Evolutionary conservation across 2,329 filamentous ascomycete genomes (phyloP), one percentile per base, ranked within the genome.

Genomic region (Ilyonectria robusta): DNA sequence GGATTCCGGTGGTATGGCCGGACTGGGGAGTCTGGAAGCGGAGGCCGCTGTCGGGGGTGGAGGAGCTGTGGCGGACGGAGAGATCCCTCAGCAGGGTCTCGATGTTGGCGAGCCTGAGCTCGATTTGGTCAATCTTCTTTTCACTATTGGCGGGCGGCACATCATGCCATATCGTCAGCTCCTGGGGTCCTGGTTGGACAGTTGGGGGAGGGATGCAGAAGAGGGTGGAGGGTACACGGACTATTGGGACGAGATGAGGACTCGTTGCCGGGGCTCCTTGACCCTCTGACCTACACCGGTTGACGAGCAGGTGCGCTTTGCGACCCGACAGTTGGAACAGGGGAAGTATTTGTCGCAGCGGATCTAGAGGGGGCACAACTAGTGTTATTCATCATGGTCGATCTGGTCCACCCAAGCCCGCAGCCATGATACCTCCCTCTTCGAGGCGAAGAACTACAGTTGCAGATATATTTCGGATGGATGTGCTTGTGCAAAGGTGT

Each of bases 191-290:
- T 47, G 23, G 26, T 40, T 55, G 42, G 42, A 17, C 15, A 9
- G 17, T n/a, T 46, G 17, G 29, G 40, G 44, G 19, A 29, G 53
- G 15, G 56, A 37, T 17, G 40, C 11, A 66, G 21, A 58, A 40
- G 17, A 33, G 59, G 57, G 53, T 50, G 42, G 51, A 44, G 59
- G 40, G n/a, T 21, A 53, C 40, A 81, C 86, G 71, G 78, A 89
- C 87, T 89, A 89, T 83, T 89, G 87, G 48, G 86, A 87, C 2
- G 87, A 89, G 65, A 89, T 89, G 68, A 89, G 80, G 44, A 89
- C 87, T 59, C 87, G 81, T 72, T 89, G 87, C 46, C 87, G 82
- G 50, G 82, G 79, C 73, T 89, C 87, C 74, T 86, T 87, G 29
- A 86, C 85, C 66, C 86, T 84, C 72, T 89, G 87, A 8, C 85